Conservation (phyloP, 1,284 basidiomycete species). For the Sporisorium sorghi region DNA sequence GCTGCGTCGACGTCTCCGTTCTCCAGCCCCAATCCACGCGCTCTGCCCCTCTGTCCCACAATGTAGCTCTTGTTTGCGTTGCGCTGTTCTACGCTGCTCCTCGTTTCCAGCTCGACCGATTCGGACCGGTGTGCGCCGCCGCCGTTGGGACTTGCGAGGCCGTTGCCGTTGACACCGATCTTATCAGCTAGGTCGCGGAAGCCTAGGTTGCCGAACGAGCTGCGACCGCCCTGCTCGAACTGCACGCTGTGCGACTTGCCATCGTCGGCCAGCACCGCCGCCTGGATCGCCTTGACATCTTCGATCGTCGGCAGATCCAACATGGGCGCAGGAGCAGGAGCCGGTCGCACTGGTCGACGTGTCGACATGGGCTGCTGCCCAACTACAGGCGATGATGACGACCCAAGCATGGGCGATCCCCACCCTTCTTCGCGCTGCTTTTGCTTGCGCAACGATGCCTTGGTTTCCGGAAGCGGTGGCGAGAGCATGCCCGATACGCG, state of each 20-base stretch:
- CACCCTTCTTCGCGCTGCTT: slow-evolving; percentile 56
- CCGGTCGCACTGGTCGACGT: slow-evolving; percentile 28
- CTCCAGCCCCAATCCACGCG: slow-evolving; percentile 36
- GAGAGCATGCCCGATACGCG: slow-evolving; percentile 37
- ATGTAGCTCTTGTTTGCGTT: slow-evolving; percentile 30
- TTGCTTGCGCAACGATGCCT: slow-evolving; percentile 56
- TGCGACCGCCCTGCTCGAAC: slow-evolving; percentile 30
- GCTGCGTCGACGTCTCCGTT: slow-evolving; percentile 18
- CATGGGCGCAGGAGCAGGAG: slow-evolving; percentile 55
- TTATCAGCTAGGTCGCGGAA: slow-evolving; percentile 44
- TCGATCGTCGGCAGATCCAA: slow-evolving; percentile 67
- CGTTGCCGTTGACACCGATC: slow-evolving; percentile 24
- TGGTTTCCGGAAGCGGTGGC: slow-evolving; percentile 43
- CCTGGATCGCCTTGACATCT: slow-evolving; percentile 65
- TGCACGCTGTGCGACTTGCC: slow-evolving; percentile 49
- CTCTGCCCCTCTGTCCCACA: slow-evolving; percentile 40
- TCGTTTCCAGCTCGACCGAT: slow-evolving; percentile 37
- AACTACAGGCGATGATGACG: slow-evolving; percentile 6
- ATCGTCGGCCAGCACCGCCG: slow-evolving; percentile 54
- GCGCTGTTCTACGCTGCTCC: slow-evolving; percentile 35
- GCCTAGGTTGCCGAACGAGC: slow-evolving; percentile 33
- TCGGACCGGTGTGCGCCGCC: slow-evolving; percentile 13
- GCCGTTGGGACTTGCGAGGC: slow-evolving; percentile 14
- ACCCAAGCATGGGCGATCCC: slow-evolving; percentile 32
- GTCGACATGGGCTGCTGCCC: slow-evolving; percentile 11